Conservation (phyloP, 768 basidiomycete species). For the Psilocybe cyanescens region DNA sequence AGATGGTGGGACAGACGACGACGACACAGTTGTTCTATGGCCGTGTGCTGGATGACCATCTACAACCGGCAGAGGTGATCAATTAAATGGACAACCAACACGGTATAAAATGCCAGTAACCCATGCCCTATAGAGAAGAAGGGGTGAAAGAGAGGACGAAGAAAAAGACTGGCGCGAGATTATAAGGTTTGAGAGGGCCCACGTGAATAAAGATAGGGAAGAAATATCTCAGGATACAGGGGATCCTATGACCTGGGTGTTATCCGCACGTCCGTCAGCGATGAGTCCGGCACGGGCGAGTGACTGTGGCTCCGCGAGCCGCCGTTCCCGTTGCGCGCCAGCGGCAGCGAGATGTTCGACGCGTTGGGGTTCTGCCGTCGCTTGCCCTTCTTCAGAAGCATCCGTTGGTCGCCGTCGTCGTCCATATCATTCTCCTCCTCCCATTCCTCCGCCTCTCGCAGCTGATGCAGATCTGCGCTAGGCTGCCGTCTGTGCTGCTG, state of each 20-base stretch:
- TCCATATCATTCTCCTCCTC: constrained; percentile 50
- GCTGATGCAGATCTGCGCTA: constrained; percentile 59
- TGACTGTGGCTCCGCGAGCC: constrained; percentile 58
- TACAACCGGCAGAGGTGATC: not conserved
- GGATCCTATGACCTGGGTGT: constrained; percentile 23
- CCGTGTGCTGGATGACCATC: not conserved
- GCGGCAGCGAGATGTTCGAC: constrained; percentile 20
- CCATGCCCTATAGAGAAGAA: not conserved
- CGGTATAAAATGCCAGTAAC: constrained; percentile 1
- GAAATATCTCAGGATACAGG: not conserved
- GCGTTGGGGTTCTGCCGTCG: constrained; percentile 19
- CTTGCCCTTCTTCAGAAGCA: constrained; percentile 34
- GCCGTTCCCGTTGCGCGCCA: constrained; percentile 23
- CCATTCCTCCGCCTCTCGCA: constrained; percentile 72
- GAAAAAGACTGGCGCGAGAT: not conserved
- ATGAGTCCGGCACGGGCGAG: constrained; percentile 48
- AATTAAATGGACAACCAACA: not conserved
- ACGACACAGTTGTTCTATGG: too few species aligned
- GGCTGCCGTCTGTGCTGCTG: constrained; percentile 20
- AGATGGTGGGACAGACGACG: not conserved
- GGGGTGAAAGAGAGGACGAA: not conserved
- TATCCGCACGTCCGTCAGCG: constrained; percentile 44
- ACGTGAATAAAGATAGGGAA: not conserved
- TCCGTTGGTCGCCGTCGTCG: constrained; percentile 53
- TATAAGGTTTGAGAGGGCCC: not conserved